Conservation (phyloP, 495 filamentous ascomycete genomes). For the Barbatosphaeria neglecta region DNA sequence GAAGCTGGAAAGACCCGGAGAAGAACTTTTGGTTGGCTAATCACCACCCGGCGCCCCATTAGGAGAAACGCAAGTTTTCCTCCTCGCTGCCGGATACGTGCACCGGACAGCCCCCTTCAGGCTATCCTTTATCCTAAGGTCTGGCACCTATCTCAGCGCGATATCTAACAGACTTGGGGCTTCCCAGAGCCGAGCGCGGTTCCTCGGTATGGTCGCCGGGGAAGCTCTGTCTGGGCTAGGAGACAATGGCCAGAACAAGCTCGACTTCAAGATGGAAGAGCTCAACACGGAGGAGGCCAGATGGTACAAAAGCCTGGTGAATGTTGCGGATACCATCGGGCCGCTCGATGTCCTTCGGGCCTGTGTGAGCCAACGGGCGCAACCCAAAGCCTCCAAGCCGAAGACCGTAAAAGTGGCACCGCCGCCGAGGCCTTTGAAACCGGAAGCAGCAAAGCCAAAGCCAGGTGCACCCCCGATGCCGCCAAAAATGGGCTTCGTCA, state of each 20-base stretch:
- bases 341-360: conserved; percentile 36
- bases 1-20: too few relatives aligned
- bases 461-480: conserved; percentile 6
- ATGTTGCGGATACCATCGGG: conserved; percentile 53
- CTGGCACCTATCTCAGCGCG: conserved; percentile 58
- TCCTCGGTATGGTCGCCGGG: conserved; percentile 83
- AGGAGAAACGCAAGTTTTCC: conserved; percentile 67
- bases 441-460: conserved; percentile 8
- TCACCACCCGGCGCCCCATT: too few relatives aligned
- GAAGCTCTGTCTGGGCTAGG: conserved; percentile 70
- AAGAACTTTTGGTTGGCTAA: too few relatives aligned
- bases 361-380: conserved; percentile 1
- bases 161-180: conserved; percentile 81
- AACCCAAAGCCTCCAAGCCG: not conserved
- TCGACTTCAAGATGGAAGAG: conserved; percentile 80
- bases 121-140: conserved; percentile 53
- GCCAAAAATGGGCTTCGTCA: conserved; percentile 34
- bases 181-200: conserved; percentile 61
- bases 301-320: conserved; percentile 63
- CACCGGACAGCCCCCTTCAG: conserved; percentile 48
- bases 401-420: not conserved
- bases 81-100: conserved; percentile 67
- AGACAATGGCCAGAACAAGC: conserved; percentile 56
- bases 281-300: conserved; percentile 56
- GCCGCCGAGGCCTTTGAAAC: too few relatives aligned